Evolutionary conservation across 108 stramenopile genomes (phyloP).

Genomic region (Cyclotella choctawhatcheeana): DNA sequence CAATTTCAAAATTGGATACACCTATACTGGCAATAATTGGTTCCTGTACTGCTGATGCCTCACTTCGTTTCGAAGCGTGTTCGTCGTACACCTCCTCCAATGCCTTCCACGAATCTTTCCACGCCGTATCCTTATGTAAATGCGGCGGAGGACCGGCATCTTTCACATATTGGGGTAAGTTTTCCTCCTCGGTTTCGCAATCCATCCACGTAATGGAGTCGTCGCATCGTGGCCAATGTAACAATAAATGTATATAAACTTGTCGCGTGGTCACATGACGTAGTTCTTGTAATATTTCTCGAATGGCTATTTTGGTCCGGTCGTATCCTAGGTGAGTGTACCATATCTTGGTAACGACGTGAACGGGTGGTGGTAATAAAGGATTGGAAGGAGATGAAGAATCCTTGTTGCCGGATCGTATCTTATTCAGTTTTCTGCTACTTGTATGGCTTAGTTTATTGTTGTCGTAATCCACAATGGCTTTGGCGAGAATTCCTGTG

Average conservation of each 20-base stretch:
- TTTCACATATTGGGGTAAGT: slow-evolving; percentile 60
- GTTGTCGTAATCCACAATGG: slow-evolving; percentile 49
- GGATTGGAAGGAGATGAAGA: no score
- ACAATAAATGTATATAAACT: slow-evolving; percentile 68
- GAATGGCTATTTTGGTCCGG: slow-evolving; percentile 70
- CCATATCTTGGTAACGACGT: slow-evolving; percentile 91
- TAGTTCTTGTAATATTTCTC: slow-evolving; percentile 57
- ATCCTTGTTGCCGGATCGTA: no score
- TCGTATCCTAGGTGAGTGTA: slow-evolving; percentile 91
- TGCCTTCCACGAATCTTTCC: slow-evolving; percentile 81
- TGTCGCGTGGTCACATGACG: slow-evolving; percentile 26
- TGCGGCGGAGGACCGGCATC: slow-evolving; percentile 77
- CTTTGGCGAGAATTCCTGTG: slow-evolving; percentile 68
- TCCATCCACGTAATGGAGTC: slow-evolving; percentile 86
- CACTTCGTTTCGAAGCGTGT: slow-evolving; percentile 11
- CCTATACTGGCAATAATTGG: slow-evolving; percentile 76
- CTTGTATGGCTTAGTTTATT: slow-evolving; percentile 3
- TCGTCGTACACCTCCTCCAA: slow-evolving; percentile 70
- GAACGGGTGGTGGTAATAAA: slow-evolving; percentile 59
- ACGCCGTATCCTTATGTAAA: slow-evolving; percentile 72
- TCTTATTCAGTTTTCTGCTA: slow-evolving; percentile 21
- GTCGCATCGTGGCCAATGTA: slow-evolving; percentile 90
- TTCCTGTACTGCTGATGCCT: background rate
- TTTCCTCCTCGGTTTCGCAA: slow-evolving; percentile 74
- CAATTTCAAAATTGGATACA: slow-evolving; percentile 81